Base-by-base conservation (phyloP, 345 rosid species). In the Salix suchowensis region DNA sequence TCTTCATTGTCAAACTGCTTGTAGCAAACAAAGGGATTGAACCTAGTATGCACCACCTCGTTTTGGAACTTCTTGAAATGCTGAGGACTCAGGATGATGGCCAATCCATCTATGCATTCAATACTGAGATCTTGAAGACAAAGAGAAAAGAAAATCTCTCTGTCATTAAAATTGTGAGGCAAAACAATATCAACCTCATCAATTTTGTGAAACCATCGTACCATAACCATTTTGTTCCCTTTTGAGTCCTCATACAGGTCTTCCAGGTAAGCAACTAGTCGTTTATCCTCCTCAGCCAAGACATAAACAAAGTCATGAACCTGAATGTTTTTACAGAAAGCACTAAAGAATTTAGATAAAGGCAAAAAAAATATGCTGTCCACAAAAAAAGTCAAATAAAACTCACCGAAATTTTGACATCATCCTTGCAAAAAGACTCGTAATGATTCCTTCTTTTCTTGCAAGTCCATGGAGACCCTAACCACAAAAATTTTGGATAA, bases 161-260 rank as follows among this genome's bases (percentile, higher is more conserved):
- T 84, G 85, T 88, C 92, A 85, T 78, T 88, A 83, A 66, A 84
- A 80, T 81, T 88, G 81, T 77, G 80, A 77, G 96, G 81, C 76
- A 85, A 86, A 85, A 71, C 82, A 85, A 75, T 72, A 87, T 88
- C 97, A 88, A 93, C 91, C 89, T 93, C 97, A 75, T 91, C 96
- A 86, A 88, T 88, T 84, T 87, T 88, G 89, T 94, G 98, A 91
- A 90, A 90, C 98, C 98, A 94, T 71, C 88, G 94, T 83, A 92
- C 91, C 84, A 80, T 82, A 65, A 87, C 97, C 97, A 88, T 89
- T 83, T 87, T 90, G 79, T 71, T 87, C 85, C 89, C 91, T 77
- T 77, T 89, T 15, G 88, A 82, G 77, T 94, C 92, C 80, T 94
- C 98, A 1, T 87, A 94, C 80, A 94, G 89, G 83, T 91, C 97